Percentiles rank a stretch among this genome's conserved stretches.
Evolutionary conservation across 208 protist genomes (phyloP).

Genomic region (Leishmania guyanensis): DNA sequence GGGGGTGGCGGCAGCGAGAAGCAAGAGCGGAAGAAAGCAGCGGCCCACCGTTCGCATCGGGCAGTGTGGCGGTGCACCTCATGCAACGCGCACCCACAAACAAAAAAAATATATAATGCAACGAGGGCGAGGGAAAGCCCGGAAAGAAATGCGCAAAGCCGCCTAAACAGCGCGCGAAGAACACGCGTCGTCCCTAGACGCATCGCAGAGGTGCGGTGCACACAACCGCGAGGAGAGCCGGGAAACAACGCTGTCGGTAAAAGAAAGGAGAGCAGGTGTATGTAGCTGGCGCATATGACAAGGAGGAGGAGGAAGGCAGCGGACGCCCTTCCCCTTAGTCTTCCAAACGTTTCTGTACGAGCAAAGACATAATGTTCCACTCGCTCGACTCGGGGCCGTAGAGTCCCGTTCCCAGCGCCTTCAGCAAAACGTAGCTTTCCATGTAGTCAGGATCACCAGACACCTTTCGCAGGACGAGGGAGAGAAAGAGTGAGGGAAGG

Average conservation of each 20-base stretch:
- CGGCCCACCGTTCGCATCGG: background rate
- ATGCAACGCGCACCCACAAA: background rate
- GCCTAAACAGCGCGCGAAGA: background rate
- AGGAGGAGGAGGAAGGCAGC: background rate
- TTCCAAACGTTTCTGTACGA: background rate
- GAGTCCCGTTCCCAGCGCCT: background rate
- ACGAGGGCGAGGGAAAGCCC: background rate
- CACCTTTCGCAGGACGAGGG: background rate
- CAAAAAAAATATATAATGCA: too few species aligned
- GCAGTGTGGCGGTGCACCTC: background rate
- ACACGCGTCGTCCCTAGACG: background rate
- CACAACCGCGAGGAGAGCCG: background rate
- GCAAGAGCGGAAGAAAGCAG: background rate
- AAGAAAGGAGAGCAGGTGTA: background rate
- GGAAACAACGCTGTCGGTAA: background rate
- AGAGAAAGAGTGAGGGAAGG: background rate
- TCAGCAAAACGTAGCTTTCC: background rate
- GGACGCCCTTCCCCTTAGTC: background rate
- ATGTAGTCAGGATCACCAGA: background rate
- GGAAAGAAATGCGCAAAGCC: background rate
- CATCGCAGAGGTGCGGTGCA: background rate
- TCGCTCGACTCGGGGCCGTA: conserved; percentile 1
- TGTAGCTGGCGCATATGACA: background rate
- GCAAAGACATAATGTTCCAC: background rate
- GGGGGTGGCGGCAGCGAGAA: background rate